Evolutionary conservation across 805 yeast genomes (phyloP).

Genomic region (Candida alai): DNA sequence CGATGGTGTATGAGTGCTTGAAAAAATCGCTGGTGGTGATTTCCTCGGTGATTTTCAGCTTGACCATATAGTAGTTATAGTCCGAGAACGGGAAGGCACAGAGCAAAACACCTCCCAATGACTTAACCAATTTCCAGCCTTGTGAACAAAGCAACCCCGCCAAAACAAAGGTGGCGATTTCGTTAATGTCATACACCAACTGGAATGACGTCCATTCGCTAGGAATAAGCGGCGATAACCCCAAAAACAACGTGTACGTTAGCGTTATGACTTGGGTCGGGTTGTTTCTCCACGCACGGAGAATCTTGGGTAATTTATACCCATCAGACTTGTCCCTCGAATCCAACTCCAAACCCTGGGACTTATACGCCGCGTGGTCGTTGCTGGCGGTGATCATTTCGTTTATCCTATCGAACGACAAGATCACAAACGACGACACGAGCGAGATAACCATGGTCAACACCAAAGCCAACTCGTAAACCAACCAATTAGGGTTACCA

Average conservation of each 20-base stretch:
- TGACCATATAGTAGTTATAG: constrained; percentile 33
- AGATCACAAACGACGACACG: constrained; percentile 31
- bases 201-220: constrained; percentile 22
- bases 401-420: constrained; percentile 30
- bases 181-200: constrained; percentile 37
- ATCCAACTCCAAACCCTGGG: constrained; percentile 6
- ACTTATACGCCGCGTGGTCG: constrained; percentile 10
- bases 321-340: background rate
- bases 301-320: constrained; percentile 10
- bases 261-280: constrained; percentile 49
- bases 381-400: constrained; percentile 22
- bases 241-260: constrained; percentile 36
- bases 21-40: constrained; percentile 50
- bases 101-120: constrained; percentile 50
- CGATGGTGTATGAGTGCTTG: constrained; percentile 46
- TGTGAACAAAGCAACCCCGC: constrained; percentile 43
- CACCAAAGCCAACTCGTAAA: constrained; percentile 25
- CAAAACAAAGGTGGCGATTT: constrained; percentile 42
- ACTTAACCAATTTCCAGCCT: constrained; percentile 50
- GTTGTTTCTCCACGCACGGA: constrained; percentile 23
- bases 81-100: constrained; percentile 49
- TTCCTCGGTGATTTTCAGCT: constrained; percentile 37
- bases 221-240: constrained; percentile 40
- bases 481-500: constrained; percentile 22
- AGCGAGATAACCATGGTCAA: constrained; percentile 24